A percentile compares a stretch with the other conserved stretches of the same genome.
phyloP scores from a whole-genome alignment of 345 rosid genomes.

The Jatropha curcas region DNA sequence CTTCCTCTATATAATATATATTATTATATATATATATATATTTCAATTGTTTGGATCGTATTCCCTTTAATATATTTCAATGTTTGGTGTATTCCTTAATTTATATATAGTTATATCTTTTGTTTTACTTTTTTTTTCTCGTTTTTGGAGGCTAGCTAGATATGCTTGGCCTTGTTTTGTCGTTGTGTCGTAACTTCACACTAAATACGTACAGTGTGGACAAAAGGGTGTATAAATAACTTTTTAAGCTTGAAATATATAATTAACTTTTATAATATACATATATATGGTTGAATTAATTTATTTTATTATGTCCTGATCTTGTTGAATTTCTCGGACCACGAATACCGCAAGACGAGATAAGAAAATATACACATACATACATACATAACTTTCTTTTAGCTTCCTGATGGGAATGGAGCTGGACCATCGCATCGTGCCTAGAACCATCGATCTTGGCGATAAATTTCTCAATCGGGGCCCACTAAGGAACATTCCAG shows the following conservation, averaged over 20 bases:
- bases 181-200: not conserved
- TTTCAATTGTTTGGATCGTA: conserved; percentile 15
- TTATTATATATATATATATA: not conserved
- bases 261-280: not conserved
- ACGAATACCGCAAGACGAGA: too few relatives aligned
- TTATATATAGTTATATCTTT: not conserved
- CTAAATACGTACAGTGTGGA: not conserved
- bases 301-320: too few relatives aligned
- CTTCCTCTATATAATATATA: not conserved
- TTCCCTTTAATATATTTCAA: not conserved
- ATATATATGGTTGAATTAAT: too few relatives aligned
- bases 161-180: not conserved
- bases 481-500: not conserved
- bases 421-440: too few relatives aligned
- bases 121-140: too few relatives aligned
- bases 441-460: too few relatives aligned
- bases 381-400: too few relatives aligned
- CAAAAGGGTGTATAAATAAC: not conserved
- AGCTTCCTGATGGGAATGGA: too few relatives aligned
- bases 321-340: too few relatives aligned
- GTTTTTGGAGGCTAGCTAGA: too few relatives aligned
- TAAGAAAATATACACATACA: too few relatives aligned
- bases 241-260: not conserved
- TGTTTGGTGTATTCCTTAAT: conserved; percentile 13
- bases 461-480: not conserved